These are phyloP conservation scores for Alternaria arborescens DNA, from an alignment of 2,329 filamentous ascomycete species.

Conservation along the genomic window DNA sequence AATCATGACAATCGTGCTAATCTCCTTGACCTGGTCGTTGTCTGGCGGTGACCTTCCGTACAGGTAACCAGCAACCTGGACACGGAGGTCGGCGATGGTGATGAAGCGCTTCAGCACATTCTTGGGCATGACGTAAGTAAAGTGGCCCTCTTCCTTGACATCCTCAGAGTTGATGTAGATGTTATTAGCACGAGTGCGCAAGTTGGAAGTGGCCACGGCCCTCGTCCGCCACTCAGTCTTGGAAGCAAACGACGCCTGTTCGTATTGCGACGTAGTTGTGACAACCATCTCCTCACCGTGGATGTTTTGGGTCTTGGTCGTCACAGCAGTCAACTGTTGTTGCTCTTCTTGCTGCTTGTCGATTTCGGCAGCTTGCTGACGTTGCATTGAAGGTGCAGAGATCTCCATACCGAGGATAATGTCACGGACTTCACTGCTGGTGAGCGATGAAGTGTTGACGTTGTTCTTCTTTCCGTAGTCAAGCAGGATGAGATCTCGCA, in stretches of 20 bases:
- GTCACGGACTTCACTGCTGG: slow-evolving; percentile 94
- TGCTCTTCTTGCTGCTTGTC: slow-evolving; percentile 99
- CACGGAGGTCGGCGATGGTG: slow-evolving; percentile 92
- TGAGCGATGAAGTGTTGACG: slow-evolving; percentile 96
- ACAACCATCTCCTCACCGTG: slow-evolving; percentile 98
- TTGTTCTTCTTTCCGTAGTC: slow-evolving; percentile 99
- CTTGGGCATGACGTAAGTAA: slow-evolving; percentile 99
- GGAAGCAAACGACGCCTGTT: slow-evolving; percentile 96
- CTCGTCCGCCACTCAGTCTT: slow-evolving; percentile 99
- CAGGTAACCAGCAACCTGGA: slow-evolving; percentile 94
- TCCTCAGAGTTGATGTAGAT: slow-evolving; percentile 98
- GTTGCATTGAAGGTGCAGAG: slow-evolving; percentile 94
- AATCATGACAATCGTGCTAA: slow-evolving; percentile 96
- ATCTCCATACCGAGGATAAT: slow-evolving; percentile 99
- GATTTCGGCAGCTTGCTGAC: slow-evolving; percentile 97
- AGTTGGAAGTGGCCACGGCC: slow-evolving; percentile 94
- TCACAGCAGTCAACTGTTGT: slow-evolving; percentile 94
- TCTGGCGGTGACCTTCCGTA: slow-evolving; percentile 93
- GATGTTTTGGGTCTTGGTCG: slow-evolving; percentile 97
- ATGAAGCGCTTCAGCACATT: slow-evolving; percentile 99
- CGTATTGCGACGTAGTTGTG: slow-evolving; percentile 96
- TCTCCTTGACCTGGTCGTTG: slow-evolving; percentile 96
- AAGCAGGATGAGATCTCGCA: slow-evolving; percentile 94
- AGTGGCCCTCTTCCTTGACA: slow-evolving; percentile 83
- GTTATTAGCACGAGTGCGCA: slow-evolving; percentile 93